A percentile compares a stretch with the other conserved stretches of the same genome.
These are phyloP conservation scores for Quercus bicolor DNA, from an alignment of 306 rosid species.

Conservation along the genomic window DNA sequence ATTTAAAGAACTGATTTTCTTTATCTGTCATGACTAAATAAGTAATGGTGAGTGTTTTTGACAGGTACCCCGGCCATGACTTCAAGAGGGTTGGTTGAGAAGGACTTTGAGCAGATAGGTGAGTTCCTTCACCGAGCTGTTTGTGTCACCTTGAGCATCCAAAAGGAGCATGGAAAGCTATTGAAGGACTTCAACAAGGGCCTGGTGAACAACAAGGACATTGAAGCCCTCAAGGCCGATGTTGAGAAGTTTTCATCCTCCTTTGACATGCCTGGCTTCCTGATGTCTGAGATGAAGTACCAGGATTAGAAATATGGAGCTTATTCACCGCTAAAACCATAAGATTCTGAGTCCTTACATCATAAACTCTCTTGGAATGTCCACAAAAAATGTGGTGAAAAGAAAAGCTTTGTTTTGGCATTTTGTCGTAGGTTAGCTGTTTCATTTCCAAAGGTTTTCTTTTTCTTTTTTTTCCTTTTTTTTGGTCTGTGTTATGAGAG, in stretches of 20 bases:
- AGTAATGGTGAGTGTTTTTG: constrained; percentile 10
- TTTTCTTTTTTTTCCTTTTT: too few relatives aligned
- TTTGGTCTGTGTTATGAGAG: neutral
- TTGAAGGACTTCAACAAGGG: constrained; percentile 98
- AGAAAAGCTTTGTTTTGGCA: neutral
- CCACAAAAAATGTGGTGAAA: neutral
- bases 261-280: constrained; percentile 91
- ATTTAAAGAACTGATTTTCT: neutral
- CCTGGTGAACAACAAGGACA: constrained; percentile 69
- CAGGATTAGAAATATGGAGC: constrained; percentile 47
- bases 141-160: constrained; percentile 62
- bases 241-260: constrained; percentile 75
- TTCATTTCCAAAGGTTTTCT: too few relatives aligned
- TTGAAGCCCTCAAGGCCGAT: constrained; percentile 74
- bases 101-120: constrained; percentile 89
- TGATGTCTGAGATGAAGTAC: constrained; percentile 75
- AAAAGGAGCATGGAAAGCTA: constrained; percentile 75
- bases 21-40: constrained; percentile 2
- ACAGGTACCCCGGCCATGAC: constrained; percentile 97
- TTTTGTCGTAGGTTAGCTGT: neutral
- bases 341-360: too few relatives aligned
- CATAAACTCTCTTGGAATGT: neutral
- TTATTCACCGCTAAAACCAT: neutral
- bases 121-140: constrained; percentile 95
- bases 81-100: constrained; percentile 87